A percentile compares a stretch with the other conserved stretches of the same genome.
These are phyloP conservation scores for Fusarium succisae DNA, from an alignment of 2,329 filamentous ascomycete species.

Conservation along the genomic window DNA sequence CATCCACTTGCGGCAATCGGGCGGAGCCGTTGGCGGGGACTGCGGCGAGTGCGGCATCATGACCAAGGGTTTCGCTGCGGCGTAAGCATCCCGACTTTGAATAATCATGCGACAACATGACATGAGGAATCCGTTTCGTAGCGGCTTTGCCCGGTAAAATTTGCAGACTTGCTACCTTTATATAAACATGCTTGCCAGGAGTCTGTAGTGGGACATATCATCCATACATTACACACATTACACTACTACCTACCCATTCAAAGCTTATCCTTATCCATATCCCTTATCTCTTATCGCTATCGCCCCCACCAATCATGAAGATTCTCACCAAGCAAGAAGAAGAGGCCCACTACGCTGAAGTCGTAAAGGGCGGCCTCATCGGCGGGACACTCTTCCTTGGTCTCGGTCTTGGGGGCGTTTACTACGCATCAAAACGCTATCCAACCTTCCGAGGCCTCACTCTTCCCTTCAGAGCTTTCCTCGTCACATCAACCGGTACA, in stretches of 20 bases:
- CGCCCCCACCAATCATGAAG: constrained; percentile 76
- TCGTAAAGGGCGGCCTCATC: constrained; percentile 79
- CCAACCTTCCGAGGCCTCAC: constrained; percentile 82
- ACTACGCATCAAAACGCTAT: constrained; percentile 74
- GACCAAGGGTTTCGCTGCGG: neutral
- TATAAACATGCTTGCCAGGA: constrained; percentile 18
- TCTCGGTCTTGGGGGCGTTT: constrained; percentile 73
- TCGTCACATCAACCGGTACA: constrained; percentile 82
- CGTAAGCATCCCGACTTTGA: constrained; percentile 1
- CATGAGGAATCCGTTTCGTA: constrained; percentile 5
- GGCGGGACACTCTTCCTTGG: constrained; percentile 76
- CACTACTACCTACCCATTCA: neutral
- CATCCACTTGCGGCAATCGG: constrained; percentile 3
- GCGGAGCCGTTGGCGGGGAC: neutral
- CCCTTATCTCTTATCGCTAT: neutral
- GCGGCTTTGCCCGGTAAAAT: constrained; percentile 17
- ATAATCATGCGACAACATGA: constrained; percentile 27
- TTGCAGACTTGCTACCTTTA: constrained; percentile 1
- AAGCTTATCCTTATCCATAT: constrained; percentile 8
- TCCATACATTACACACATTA: constrained; percentile 7
- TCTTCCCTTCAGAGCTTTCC: constrained; percentile 88
- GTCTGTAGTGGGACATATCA: neutral
- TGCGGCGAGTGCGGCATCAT: constrained; percentile 4
- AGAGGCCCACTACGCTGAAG: constrained; percentile 81
- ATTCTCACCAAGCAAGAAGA: constrained; percentile 95